These are phyloP conservation scores for Paraleonurus japonicus DNA, from an alignment of 257 asterid genomes.

Conservation along the genomic window DNA sequence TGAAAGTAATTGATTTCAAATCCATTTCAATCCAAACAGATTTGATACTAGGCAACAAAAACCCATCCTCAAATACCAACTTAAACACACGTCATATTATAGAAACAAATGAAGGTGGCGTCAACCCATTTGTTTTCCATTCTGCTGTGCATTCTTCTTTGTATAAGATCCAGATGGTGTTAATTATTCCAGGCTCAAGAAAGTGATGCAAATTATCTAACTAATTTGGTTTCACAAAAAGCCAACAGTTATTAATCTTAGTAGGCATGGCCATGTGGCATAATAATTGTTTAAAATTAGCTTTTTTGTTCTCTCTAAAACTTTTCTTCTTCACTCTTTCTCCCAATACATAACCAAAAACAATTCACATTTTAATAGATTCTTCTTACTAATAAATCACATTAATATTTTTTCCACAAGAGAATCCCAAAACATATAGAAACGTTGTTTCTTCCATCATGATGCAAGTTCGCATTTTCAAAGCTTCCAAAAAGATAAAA, in stretches of 20 bases:
- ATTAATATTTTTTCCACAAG: neutral
- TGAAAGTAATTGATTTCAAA: neutral
- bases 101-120: neutral
- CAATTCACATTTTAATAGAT: neutral
- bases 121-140: neutral
- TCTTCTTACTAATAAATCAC: neutral
- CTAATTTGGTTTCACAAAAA: neutral
- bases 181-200: neutral
- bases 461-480: neutral
- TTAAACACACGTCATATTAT: neutral
- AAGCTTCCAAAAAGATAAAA: neutral
- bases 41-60: neutral
- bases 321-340: neutral
- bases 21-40: neutral
- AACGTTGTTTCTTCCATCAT: neutral
- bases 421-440: neutral
- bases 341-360: neutral
- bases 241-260: neutral
- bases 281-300: neutral
- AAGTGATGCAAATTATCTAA: neutral
- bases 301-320: neutral
- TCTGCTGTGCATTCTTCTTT: neutral
- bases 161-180: neutral
- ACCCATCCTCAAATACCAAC: neutral
- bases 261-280: neutral